Percentiles rank a stretch among this genome's conserved stretches.
phyloP scores from a whole-genome alignment of 2,329 filamentous ascomycete species.

The Alternaria longipes region DNA sequence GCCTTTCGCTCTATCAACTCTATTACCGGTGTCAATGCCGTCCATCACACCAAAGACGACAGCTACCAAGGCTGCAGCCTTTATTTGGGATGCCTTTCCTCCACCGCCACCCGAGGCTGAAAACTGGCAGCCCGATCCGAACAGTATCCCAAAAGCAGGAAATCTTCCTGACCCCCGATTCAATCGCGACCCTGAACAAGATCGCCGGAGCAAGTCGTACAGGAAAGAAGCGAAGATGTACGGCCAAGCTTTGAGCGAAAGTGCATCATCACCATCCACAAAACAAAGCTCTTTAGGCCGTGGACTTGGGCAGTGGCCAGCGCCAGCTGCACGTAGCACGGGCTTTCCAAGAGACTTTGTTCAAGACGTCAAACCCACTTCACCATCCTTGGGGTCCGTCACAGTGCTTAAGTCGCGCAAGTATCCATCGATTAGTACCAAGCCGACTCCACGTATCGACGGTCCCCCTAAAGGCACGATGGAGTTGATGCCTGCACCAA shows the following conservation, averaged over 20 bases:
- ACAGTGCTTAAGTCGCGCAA: not conserved
- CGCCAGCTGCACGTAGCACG: not conserved
- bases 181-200: constrained; percentile 4
- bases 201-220: not conserved
- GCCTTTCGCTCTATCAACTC: too few relatives aligned
- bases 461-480: not conserved
- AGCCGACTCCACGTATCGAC: not conserved
- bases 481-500: not conserved
- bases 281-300: not conserved
- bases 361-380: rapidly evolving
- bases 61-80: not conserved
- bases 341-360: not conserved
- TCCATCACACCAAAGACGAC: not conserved
- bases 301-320: not conserved
- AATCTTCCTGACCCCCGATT: constrained; percentile 12
- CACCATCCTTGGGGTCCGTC: not conserved
- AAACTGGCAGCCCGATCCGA: constrained; percentile 12
- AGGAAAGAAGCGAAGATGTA: constrained; percentile 2
- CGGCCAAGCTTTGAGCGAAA: not conserved
- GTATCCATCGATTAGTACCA: not conserved
- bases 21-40: not conserved
- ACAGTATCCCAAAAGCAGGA: constrained; percentile 14
- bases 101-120: constrained; percentile 14
- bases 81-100: constrained; percentile 22
- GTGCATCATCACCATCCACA: too few relatives aligned